Conservation (phyloP, 768 basidiomycete species). For the Kwoniella shandongensis region DNA sequence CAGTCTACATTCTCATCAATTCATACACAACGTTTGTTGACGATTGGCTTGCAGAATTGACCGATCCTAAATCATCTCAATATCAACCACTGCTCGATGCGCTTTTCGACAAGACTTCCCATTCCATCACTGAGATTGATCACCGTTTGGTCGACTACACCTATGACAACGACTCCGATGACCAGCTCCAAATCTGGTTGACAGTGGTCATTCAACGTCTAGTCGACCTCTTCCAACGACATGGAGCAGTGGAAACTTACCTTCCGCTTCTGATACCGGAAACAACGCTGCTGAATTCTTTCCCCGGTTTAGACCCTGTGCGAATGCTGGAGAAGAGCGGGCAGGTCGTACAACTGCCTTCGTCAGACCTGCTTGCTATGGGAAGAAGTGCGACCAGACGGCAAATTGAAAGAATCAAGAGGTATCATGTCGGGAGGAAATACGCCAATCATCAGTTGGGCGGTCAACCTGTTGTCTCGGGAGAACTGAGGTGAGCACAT, state of each 20-base stretch:
- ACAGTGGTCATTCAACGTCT: conserved; percentile 75
- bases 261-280: conserved; percentile 75
- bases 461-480: conserved; percentile 43
- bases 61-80: conserved; percentile 77
- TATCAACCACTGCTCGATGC: conserved; percentile 74
- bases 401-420: conserved; percentile 49
- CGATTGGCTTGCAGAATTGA: conserved; percentile 22
- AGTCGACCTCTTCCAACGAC: conserved; percentile 74
- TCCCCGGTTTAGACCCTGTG: conserved; percentile 65
- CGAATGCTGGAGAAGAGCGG: conserved; percentile 68
- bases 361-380: conserved; percentile 43
- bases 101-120: conserved; percentile 67
- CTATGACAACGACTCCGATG: conserved; percentile 72
- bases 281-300: conserved; percentile 59
- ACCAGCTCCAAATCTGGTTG: conserved; percentile 68
- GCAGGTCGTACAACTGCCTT: conserved; percentile 44
- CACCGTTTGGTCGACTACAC: conserved; percentile 67
- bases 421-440: conserved; percentile 47
- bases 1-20: neutral
- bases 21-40: no score
- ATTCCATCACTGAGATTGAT: conserved; percentile 24
- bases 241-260: conserved; percentile 85
- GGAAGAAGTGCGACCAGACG: conserved; percentile 43
- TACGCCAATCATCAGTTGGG: conserved; percentile 39
- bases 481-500: conserved; percentile 45